Percentiles rank a stretch among this genome's conserved stretches.
phyloP scores from a whole-genome alignment of 805 yeast species.

The Candida gorgasii region DNA sequence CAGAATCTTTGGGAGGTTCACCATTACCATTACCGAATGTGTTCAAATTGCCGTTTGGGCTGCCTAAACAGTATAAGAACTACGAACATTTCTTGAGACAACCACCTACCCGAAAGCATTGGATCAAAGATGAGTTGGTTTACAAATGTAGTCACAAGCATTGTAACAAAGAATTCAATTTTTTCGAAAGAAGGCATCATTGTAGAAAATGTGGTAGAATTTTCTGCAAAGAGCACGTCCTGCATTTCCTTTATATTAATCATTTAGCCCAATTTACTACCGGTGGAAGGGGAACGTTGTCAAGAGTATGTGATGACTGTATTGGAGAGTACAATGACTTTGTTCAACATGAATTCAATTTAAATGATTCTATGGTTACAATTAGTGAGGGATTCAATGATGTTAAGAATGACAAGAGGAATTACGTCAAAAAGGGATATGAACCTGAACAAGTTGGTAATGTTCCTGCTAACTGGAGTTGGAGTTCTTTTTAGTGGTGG shows the following conservation, averaged over 20 bases:
- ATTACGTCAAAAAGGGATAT: conserved; percentile 6
- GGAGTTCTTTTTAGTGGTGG: conserved; percentile 72
- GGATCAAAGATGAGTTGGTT: conserved; percentile 72
- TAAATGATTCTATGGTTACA: conserved; percentile 2
- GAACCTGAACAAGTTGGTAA: conserved; percentile 42
- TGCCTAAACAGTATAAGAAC: conserved; percentile 17
- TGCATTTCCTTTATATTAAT: conserved; percentile 55
- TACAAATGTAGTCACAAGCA: conserved; percentile 54
- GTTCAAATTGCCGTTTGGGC: conserved; percentile 14
- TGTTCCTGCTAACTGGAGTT: conserved; percentile 76
- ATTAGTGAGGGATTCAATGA: neutral
- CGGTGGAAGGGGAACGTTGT: conserved; percentile 65
- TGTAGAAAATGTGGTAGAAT: conserved; percentile 85
- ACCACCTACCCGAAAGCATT: conserved; percentile 61
- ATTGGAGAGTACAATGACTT: conserved; percentile 58
- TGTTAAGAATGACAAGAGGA: neutral
- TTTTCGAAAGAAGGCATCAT: conserved; percentile 79
- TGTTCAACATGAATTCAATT: conserved; percentile 42
- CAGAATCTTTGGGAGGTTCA: conserved; percentile 24
- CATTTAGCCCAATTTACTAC: conserved; percentile 63
- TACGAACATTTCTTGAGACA: conserved; percentile 31
- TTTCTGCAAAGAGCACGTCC: conserved; percentile 69
- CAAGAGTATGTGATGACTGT: conserved; percentile 72
- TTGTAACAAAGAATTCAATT: conserved; percentile 70
- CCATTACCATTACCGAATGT: conserved; percentile 11